Base-by-base conservation (phyloP, 192 early-diverging fungal genomes). In the Mortierella hygrophila region DNA sequence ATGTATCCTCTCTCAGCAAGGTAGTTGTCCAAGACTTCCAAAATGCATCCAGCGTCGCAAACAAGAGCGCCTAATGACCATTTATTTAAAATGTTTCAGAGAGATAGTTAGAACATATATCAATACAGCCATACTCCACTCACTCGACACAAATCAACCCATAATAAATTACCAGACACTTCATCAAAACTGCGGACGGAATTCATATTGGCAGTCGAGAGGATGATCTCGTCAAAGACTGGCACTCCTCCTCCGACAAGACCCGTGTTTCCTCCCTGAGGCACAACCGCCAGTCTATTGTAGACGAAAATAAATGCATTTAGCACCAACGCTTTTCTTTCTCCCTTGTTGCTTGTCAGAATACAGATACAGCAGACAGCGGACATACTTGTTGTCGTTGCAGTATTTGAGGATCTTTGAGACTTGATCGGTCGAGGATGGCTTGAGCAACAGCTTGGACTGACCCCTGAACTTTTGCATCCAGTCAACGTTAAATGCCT, bases 181-280 rank as follows among this genome's bases (percentile, higher is more conserved):
- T 90, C 88, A 81, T 96, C 95, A 88, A 95, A 96, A 72, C 89
- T 90, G 68, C 95, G 92, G 73, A 97, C 88, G 26, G 90, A 88
- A 89, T 95, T 97, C 94, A 99, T 95, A 81, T 92, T 92, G 76
- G 92, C 93, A 77, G 95, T 89, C 72, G 92, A 95, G 69, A 99
- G 65, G 60, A 99, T 93, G 55, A 99, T 94, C 84, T 99, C 99
- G 83, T 99, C 99, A 89, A 97, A 96, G 0, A 99, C 96, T 6
- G 97, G 97, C 0, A 99, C 96, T 57, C 95, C 94, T 44, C 99
- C 99, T 76, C 89, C 98, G n/a, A 99, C 98, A 35, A 99, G 92
- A 47, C 98, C 98, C 5, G 97, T 99, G 90, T 99, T 99, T 65
- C 98, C 99, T 72, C 99, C 98, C 89, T 99, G 99, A 54, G 99